Evolutionary conservation across 441 rosid genomes (phyloP), one percentile per base, ranked within the genome.

Genomic region (Eruca vesicaria): DNA sequence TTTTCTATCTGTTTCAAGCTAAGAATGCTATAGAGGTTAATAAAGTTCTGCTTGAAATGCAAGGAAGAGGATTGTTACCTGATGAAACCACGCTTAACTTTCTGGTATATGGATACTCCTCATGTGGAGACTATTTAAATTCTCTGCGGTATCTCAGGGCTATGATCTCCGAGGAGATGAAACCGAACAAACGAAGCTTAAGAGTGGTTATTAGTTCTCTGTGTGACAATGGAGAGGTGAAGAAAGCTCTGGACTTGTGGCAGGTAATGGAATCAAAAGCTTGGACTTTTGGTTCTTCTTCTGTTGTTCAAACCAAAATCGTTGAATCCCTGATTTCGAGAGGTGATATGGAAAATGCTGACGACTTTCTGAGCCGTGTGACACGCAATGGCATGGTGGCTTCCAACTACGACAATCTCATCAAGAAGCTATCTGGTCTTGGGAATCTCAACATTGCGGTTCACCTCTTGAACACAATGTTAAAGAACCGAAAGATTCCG

Each of bases 61-160:
- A 45, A 58, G 85, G 69, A 66, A 82, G 79, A 66, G 84, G 86
- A 35, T 35, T 84, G 59, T 63, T 20, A 38, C 88, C 80, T 14
- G 83, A 91, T 61, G 89, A 91, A 78, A 85, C 75, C 3, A 86
- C 89, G 9, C 86, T 82, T 76, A 86, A 93, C 81, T 89, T 91
- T 85, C 91, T 91, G 53, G 79, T 89, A 14, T 55, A 84, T 41
- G 91, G 97, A 3, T 86, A 88, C 82, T 78, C 82, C n/a, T 75
- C 52, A 29, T 75, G 82, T 63, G 83, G 81, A 76, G 88, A 88
- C 69, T 31, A 64, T 58, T 68, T 81, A 10, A 71, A 75, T 78
- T 78, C 88, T 73, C 59, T 78, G 67, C 75, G 60, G 31, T 87
- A 84, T 80, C 79, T 89, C n/a, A 81, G 80, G 7, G 59, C 82